Percentiles rank a stretch among this genome's conserved stretches.
phyloP scores from a whole-genome alignment of 345 rosid genomes.

The Aurinia saxatilis region DNA sequence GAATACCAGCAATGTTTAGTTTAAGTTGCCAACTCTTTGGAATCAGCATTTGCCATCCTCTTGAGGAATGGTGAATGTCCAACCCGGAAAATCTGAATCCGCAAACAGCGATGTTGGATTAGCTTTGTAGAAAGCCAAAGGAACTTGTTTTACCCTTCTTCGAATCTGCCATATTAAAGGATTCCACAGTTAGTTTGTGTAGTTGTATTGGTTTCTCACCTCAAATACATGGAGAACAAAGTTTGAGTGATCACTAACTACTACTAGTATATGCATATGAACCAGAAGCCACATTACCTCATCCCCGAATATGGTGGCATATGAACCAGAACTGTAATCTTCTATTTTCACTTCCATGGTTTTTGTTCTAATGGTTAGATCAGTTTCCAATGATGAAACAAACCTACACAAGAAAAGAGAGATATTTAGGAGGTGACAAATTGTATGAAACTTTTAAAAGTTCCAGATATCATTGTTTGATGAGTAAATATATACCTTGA shows the following conservation, averaged over 20 bases:
- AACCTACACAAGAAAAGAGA: slow-evolving; percentile 40
- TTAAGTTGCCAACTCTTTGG: background rate
- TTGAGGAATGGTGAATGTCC: slow-evolving; percentile 48
- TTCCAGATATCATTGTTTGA: background rate
- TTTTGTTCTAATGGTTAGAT: slow-evolving; percentile 77
- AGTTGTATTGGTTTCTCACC: background rate
- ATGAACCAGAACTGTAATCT: slow-evolving; percentile 88
- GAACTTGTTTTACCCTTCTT: slow-evolving; percentile 85
- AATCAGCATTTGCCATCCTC: slow-evolving; percentile 14
- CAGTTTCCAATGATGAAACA: slow-evolving; percentile 73
- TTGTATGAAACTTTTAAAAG: background rate
- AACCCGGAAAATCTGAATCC: slow-evolving; percentile 68
- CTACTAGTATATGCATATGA: background rate
- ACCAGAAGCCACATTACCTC: slow-evolving; percentile 50
- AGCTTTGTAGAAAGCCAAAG: slow-evolving; percentile 65
- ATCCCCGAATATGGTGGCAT: slow-evolving; percentile 76
- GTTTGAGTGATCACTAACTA: background rate
- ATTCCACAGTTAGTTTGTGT: slow-evolving; percentile 1
- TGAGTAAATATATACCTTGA: slow-evolving; percentile 52
- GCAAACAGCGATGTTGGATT: slow-evolving; percentile 61
- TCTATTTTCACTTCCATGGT: slow-evolving; percentile 59
- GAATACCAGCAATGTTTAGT: background rate
- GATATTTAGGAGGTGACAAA: background rate
- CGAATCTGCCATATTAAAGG: slow-evolving; percentile 39
- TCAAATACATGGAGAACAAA: background rate